A percentile compares a stretch with the other conserved stretches of the same genome.
Evolutionary conservation across 1,284 basidiomycete species (phyloP).

Genomic region (Fereydounia khargensis): DNA sequence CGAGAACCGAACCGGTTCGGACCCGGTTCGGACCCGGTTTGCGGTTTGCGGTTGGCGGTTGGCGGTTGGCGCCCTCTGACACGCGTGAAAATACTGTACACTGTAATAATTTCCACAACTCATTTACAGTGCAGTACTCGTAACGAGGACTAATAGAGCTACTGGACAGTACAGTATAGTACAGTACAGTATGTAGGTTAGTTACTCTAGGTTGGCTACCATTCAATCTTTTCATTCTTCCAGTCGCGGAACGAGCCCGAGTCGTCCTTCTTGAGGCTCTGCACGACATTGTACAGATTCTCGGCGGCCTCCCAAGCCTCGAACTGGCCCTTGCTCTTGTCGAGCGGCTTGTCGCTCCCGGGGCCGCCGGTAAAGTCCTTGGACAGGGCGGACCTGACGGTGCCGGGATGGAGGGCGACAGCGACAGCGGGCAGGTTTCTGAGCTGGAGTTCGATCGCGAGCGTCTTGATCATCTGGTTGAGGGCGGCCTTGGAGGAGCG

Average conservation of each 20-base stretch:
- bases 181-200: too few relatives aligned
- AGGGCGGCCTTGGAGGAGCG: slow-evolving; percentile 72
- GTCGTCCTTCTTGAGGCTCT: slow-evolving; percentile 60
- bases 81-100: too few relatives aligned
- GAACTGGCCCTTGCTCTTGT: slow-evolving; percentile 61
- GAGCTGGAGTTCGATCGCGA: slow-evolving; percentile 66
- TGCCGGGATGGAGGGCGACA: slow-evolving; percentile 57
- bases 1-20: too few relatives aligned
- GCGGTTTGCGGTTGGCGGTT: too few relatives aligned
- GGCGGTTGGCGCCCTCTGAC: too few relatives aligned
- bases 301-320: slow-evolving; percentile 66
- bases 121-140: too few relatives aligned
- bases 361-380: slow-evolving; percentile 54
- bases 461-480: slow-evolving; percentile 70
- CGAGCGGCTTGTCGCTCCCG: slow-evolving; percentile 33
- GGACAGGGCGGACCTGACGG: slow-evolving; percentile 63
- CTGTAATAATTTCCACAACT: too few relatives aligned
- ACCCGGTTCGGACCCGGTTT: too few relatives aligned
- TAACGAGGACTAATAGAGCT: too few relatives aligned
- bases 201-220: too few relatives aligned
- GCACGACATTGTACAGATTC: slow-evolving; percentile 65
- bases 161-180: too few relatives aligned
- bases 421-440: slow-evolving; percentile 64
- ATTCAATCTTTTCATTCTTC: slow-evolving; percentile 64
- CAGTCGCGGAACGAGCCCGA: slow-evolving; percentile 72